Evolutionary conservation across 2,329 filamentous ascomycete species (phyloP), one percentile per base, ranked within the genome.

Genomic region (Blastomyces percursus): DNA sequence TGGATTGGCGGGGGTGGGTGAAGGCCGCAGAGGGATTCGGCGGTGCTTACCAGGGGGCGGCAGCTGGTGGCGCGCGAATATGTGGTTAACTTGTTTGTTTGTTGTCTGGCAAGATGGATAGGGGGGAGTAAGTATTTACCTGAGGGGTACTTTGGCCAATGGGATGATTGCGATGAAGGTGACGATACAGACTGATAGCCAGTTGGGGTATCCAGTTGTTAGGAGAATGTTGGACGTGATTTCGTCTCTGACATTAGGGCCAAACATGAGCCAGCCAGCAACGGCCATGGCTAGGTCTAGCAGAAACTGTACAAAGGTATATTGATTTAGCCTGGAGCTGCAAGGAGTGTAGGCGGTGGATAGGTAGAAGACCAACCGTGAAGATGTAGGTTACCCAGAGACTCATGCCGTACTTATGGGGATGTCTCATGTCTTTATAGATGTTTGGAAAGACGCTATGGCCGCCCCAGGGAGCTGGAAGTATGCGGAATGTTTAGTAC

Each of bases 251-350:
- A 96, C 90, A n/a, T 79, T 82, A 68, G 96, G 89, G 64, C 93
- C 93, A 74, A 96, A 99, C 93, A 99, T 97, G 66, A 96, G 81
- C 63, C 94, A 83, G 48, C 94, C 93, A 12, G 89, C 84, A 54
- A 94, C 83, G 32, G 91, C 92, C 72, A 96, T 91, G 55, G 86
- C 83, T 32, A 87, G 81, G 73, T 97, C 93, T 14, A 97, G 82
- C 24, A 90, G 71, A 73, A 90, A 93, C 85, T 89, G 62, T 42
- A 24, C 59, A 24, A 46, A 62, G 40, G 58, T 46, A 30, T 3
- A 14, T 40, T 1, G 50, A 27, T 21, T 42, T 54, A 69, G 64
- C 69, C 63, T 61, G 24, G 52, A 58, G 12, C 62, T 14, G 50
- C 16, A 48, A 32, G 4, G 30, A 14, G 11, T 42, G 40, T 1